Conservation (phyloP, 2,329 filamentous ascomycete species). For the Neurospora sp. region DNA sequence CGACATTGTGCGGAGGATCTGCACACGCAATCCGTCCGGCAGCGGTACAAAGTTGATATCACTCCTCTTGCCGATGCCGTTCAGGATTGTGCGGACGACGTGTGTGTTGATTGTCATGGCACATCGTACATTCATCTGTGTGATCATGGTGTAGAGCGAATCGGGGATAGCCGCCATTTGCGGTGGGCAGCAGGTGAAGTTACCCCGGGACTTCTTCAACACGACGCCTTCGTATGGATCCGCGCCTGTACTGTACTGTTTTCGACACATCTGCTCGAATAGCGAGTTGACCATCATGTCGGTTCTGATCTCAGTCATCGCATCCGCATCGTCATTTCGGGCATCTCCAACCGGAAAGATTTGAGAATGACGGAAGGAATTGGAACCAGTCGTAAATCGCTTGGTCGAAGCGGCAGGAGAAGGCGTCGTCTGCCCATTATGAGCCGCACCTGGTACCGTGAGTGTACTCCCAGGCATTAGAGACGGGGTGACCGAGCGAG, state of each 20-base stretch:
- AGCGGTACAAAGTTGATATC: conserved; percentile 45
- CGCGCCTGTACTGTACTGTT: conserved; percentile 27
- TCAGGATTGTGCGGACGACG: conserved; percentile 50
- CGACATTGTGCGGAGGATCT: conserved; percentile 48
- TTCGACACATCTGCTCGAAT: conserved; percentile 49
- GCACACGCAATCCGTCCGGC: conserved; percentile 45
- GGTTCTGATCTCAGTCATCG: conserved; percentile 42
- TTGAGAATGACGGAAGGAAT: conserved; percentile 18
- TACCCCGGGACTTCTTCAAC: conserved; percentile 28
- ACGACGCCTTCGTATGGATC: conserved; percentile 29
- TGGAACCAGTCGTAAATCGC: background rate
- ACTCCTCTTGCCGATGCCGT: conserved; percentile 30
- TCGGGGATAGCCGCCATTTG: conserved; percentile 26
- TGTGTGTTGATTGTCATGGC: conserved; percentile 59
- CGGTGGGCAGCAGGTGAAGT: conserved; percentile 29
- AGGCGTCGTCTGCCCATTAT: background rate
- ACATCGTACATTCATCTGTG: conserved; percentile 36
- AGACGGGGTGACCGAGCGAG: conserved; percentile 1
- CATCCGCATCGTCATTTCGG: conserved; percentile 30
- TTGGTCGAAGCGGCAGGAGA: background rate
- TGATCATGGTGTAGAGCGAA: conserved; percentile 26
- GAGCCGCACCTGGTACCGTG: conserved; percentile 8
- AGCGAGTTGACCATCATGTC: conserved; percentile 56
- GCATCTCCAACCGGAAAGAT: conserved; percentile 30
- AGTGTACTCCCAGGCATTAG: conserved; percentile 7